phyloP scores from a whole-genome alignment of 164 flowering plant genomes.

The Sedum album region DNA sequence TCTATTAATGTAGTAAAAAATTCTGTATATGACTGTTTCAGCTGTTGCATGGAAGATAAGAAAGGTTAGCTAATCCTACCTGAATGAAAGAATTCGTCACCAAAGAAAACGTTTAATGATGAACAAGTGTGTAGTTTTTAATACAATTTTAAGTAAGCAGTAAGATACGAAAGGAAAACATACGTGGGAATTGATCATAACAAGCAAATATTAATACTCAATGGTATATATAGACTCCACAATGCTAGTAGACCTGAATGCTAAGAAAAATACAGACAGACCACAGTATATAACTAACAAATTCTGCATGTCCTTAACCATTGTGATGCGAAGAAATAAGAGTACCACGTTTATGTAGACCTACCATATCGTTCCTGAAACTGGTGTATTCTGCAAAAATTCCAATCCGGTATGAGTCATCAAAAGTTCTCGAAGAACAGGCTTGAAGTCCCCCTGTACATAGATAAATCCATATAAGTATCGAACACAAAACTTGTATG shows the following conservation, averaged over 20 bases:
- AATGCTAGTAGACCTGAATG: neutral
- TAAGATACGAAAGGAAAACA: neutral
- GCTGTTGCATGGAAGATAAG: slow-evolving; percentile 45
- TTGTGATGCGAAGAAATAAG: neutral
- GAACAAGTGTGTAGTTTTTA: neutral
- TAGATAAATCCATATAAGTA: neutral
- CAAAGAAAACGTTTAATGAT: neutral
- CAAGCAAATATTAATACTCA: neutral
- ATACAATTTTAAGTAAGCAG: neutral
- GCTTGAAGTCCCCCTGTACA: slow-evolving; percentile 60
- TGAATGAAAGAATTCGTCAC: slow-evolving; percentile 7
- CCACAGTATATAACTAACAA: no score
- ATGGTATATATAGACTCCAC: neutral
- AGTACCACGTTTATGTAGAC: slow-evolving; percentile 1
- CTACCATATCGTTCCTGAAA: slow-evolving; percentile 82
- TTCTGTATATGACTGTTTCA: slow-evolving; percentile 95
- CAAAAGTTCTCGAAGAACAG: slow-evolving; percentile 65
- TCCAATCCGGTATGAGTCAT: slow-evolving; percentile 76
- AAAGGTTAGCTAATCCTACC: slow-evolving; percentile 11
- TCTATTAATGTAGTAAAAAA: slow-evolving; percentile 87
- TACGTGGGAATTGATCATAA: neutral
- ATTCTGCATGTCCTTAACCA: neutral
- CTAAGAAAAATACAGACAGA: neutral
- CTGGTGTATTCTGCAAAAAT: slow-evolving; percentile 72
- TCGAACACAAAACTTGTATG: neutral